A percentile compares a stretch with the other conserved stretches of the same genome.
phyloP scores from a whole-genome alignment of 441 rosid genomes.

The Syzygium malaccense region DNA sequence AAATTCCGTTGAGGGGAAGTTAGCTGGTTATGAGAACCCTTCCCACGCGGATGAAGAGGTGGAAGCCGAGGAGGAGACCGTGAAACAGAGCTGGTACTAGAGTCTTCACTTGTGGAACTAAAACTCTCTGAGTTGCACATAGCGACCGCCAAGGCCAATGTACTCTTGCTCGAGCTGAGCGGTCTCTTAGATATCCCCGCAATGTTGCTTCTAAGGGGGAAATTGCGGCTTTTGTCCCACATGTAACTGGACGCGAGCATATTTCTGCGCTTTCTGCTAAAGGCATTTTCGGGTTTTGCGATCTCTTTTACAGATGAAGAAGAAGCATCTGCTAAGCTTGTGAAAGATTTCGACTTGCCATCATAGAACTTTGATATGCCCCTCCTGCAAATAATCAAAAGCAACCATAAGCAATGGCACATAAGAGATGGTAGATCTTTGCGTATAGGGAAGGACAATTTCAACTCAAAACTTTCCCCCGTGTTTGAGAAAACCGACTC shows the following conservation, averaged over 20 bases:
- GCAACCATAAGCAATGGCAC: background rate
- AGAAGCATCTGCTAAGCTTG: constrained; percentile 43
- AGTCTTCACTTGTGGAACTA: constrained; percentile 48
- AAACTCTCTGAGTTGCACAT: constrained; percentile 56
- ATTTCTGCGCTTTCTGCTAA: constrained; percentile 43
- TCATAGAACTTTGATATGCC: constrained; percentile 73
- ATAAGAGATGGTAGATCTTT: background rate
- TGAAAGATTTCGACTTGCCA: constrained; percentile 81
- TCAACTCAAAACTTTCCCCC: background rate
- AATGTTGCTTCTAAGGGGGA: constrained; percentile 12
- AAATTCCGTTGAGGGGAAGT: constrained; percentile 10
- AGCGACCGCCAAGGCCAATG: constrained; percentile 68
- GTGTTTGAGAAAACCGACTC: background rate
- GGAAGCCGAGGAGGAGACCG: constrained; percentile 59
- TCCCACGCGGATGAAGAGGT: constrained; percentile 52
- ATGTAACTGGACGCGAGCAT: constrained; percentile 45
- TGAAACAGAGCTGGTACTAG: constrained; percentile 26
- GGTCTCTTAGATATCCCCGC: constrained; percentile 51
- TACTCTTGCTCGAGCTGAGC: constrained; percentile 52
- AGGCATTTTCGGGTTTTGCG: constrained; percentile 69
- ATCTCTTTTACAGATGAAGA: constrained; percentile 47
- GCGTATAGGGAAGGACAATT: background rate
- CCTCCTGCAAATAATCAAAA: constrained; percentile 35
- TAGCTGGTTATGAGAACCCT: constrained; percentile 22
- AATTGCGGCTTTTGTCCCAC: constrained; percentile 52